phyloP scores from a whole-genome alignment of 176 grass and related monocot genomes.

The Cenchrus americanus region DNA sequence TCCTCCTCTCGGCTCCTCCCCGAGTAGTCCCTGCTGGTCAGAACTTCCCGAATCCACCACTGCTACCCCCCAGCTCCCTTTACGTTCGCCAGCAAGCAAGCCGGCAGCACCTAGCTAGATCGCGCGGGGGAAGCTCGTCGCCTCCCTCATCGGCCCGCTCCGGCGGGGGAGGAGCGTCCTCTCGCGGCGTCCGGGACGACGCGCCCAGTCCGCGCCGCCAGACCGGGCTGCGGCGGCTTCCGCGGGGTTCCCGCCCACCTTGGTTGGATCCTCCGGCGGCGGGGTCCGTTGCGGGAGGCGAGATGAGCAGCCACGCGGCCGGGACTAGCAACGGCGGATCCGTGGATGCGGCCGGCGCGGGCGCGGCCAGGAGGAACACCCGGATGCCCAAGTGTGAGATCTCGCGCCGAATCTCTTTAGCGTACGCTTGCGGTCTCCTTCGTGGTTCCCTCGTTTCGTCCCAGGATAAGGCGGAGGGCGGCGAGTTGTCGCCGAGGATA shows the following conservation, averaged over 20 bases:
- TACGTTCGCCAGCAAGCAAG: constrained; percentile 33
- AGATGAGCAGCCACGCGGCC: constrained; percentile 45
- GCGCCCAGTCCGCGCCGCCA: background rate
- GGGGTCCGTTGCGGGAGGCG: background rate
- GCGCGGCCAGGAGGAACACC: constrained; percentile 60
- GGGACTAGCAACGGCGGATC: constrained; percentile 54
- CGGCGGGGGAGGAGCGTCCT: background rate
- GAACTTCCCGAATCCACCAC: constrained; percentile 10
- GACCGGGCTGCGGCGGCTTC: background rate
- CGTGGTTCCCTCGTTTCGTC: background rate
- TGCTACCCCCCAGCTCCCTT: background rate
- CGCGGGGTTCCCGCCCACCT: background rate
- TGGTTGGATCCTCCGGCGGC: background rate
- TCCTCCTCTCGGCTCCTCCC: background rate
- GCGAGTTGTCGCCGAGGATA: background rate
- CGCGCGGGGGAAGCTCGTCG: constrained; percentile 1
- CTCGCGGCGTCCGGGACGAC: background rate
- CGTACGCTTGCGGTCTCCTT: background rate
- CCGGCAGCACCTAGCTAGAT: constrained; percentile 15
- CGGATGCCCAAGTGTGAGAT: constrained; percentile 77
- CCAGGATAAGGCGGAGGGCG: background rate
- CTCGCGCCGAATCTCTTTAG: constrained; percentile 35
- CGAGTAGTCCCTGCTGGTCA: background rate
- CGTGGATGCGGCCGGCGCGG: constrained; percentile 43
- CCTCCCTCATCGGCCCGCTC: background rate